Evolutionary conservation across 768 basidiomycete species (phyloP).

Genomic region (Boletus rex-veris): DNA sequence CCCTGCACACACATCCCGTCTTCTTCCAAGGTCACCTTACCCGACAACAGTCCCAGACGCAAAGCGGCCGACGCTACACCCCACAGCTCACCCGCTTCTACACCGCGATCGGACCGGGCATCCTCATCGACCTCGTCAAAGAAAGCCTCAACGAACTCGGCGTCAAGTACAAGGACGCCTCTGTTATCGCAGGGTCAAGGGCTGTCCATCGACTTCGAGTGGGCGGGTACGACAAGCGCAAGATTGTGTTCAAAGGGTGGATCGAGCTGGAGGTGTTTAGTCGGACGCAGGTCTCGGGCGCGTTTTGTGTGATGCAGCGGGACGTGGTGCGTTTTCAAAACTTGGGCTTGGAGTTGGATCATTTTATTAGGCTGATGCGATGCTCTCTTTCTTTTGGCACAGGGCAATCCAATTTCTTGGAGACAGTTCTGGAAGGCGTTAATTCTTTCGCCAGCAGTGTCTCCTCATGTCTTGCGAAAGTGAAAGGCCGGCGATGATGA

Average conservation of each 20-base stretch:
- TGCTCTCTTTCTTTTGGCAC: background rate
- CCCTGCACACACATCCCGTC: background rate
- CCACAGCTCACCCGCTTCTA: constrained; percentile 84
- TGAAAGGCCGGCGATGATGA: background rate
- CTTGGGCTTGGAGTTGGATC: background rate
- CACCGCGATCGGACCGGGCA: constrained; percentile 49
- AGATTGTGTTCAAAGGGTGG: constrained; percentile 69
- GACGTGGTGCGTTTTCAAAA: constrained; percentile 49
- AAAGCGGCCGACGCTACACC: constrained; percentile 65
- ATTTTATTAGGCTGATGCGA: background rate
- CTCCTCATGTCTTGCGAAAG: constrained; percentile 51
- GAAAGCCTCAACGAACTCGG: constrained; percentile 47
- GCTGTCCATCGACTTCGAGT: constrained; percentile 46
- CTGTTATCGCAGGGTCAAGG: constrained; percentile 15
- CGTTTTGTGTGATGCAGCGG: constrained; percentile 68
- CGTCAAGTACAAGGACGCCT: constrained; percentile 48
- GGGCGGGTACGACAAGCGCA: constrained; percentile 67
- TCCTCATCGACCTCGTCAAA: constrained; percentile 52
- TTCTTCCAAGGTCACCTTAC: background rate
- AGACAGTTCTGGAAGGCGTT: constrained; percentile 68
- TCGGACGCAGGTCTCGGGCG: constrained; percentile 46
- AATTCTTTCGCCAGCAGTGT: constrained; percentile 48
- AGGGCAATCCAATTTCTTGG: constrained; percentile 82
- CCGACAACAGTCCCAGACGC: constrained; percentile 69
- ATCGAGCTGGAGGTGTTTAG: constrained; percentile 64